A percentile compares a stretch with the other conserved stretches of the same genome.
Conservation (phyloP, 352 stramenopile species). For the Phytophthora podocarpi region DNA sequence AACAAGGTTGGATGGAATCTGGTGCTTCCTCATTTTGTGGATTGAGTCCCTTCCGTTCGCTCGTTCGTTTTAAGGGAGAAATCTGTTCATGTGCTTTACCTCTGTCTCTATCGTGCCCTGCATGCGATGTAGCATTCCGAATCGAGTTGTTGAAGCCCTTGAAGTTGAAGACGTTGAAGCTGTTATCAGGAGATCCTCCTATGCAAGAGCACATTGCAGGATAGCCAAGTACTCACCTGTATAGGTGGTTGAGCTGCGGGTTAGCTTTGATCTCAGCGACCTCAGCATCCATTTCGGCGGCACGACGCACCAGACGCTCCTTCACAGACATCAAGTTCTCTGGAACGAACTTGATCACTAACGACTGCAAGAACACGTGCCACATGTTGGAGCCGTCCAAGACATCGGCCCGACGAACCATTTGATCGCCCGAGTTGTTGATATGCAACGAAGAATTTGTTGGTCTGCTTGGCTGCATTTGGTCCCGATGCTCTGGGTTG, state of each 20-base stretch:
- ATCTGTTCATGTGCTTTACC: slow-evolving; percentile 34
- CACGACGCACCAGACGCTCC: slow-evolving; percentile 61
- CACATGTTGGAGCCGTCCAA: slow-evolving; percentile 48
- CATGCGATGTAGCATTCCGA: no score
- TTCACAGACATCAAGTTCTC: slow-evolving; percentile 67
- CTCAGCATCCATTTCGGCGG: slow-evolving; percentile 51
- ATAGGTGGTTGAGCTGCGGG: slow-evolving; percentile 67
- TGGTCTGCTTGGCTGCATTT: slow-evolving; percentile 6
- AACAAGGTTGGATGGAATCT: slow-evolving; percentile 42
- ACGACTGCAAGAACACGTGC: slow-evolving; percentile 61
- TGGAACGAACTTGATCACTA: slow-evolving; percentile 74
- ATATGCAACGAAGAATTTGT: background rate
- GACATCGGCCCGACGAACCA: slow-evolving; percentile 45
- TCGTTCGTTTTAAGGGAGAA: slow-evolving; percentile 34
- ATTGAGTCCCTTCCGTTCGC: slow-evolving; percentile 27
- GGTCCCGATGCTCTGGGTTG: slow-evolving; percentile 45
- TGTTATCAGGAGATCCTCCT: no score
- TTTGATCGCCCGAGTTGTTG: slow-evolving; percentile 4
- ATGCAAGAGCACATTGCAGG: no score
- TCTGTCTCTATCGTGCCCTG: background rate
- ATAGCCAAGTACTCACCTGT: no score
- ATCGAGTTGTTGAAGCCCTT: slow-evolving; percentile 3
- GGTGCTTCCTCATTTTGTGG: slow-evolving; percentile 34
- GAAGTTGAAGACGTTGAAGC: background rate
- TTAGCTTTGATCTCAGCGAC: slow-evolving; percentile 63